A percentile compares a stretch with the other conserved stretches of the same genome.
These are phyloP conservation scores for Botrytis cinerea DNA, from an alignment of 2,329 filamentous ascomycete species.

Conservation along the genomic window DNA sequence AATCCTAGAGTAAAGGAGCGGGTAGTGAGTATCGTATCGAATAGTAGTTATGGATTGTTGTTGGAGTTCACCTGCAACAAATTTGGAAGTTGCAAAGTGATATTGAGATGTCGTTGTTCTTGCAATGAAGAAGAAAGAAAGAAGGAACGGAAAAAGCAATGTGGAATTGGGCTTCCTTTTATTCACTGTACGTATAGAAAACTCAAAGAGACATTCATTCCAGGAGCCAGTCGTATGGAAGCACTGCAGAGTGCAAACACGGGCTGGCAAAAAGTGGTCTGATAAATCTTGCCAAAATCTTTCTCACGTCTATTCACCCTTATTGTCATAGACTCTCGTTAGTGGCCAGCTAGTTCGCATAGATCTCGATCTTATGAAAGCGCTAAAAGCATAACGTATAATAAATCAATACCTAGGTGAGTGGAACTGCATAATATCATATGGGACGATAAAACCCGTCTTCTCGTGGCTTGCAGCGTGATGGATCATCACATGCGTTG, in stretches of 20 bases:
- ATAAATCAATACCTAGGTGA: not conserved
- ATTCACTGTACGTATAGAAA: not conserved
- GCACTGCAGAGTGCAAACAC: not conserved
- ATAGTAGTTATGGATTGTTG: not conserved
- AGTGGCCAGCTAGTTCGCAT: not conserved
- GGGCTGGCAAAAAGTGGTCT: conserved; percentile 2
- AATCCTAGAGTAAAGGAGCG: not conserved
- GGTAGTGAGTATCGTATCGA: not conserved
- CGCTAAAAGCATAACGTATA: not conserved
- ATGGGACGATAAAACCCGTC: not conserved
- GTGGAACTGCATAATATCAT: not conserved
- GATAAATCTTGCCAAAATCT: not conserved
- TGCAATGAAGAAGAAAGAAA: not conserved
- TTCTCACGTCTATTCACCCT: not conserved
- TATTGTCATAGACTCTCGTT: not conserved
- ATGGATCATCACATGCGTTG: not conserved
- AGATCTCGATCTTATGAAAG: not conserved
- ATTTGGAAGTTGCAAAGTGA: not conserved
- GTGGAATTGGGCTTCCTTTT: not conserved
- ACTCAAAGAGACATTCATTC: not conserved
- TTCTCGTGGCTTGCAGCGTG: not conserved
- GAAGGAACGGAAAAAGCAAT: not conserved
- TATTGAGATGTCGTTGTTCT: not conserved
- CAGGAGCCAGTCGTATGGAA: not conserved
- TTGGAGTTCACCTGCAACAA: not conserved